Conservation (phyloP, 2,329 filamentous ascomycete species). For the Phyllosticta citriasiana region DNA sequence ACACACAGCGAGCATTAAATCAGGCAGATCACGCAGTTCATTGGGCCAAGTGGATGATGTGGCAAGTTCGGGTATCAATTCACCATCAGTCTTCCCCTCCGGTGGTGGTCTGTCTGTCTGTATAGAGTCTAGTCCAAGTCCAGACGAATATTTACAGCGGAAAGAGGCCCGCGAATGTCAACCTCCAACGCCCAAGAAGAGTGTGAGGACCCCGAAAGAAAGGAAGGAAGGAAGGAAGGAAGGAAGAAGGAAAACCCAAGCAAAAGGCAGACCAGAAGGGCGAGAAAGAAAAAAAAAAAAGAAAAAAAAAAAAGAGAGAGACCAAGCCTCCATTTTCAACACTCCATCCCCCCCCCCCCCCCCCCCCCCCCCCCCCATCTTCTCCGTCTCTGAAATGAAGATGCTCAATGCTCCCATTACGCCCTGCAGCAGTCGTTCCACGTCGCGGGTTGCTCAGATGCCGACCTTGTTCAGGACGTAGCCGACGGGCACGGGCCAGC, state of each 20-base stretch:
- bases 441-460: conserved; percentile 18
- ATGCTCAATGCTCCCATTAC: background rate
- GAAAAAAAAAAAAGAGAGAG: background rate
- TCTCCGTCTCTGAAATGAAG: background rate
- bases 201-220: background rate
- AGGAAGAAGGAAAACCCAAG: background rate
- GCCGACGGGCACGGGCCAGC: conserved; percentile 23
- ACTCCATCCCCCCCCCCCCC: background rate
- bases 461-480: conserved; percentile 19
- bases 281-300: background rate
- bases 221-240: background rate
- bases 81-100: background rate
- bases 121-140: background rate
- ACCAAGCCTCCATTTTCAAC: background rate
- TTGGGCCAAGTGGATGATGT: background rate
- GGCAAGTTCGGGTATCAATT: background rate
- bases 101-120: background rate
- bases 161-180: background rate
- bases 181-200: background rate
- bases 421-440: background rate
- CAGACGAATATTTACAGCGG: background rate
- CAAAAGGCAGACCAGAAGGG: background rate
- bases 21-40: background rate
- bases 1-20: too few relatives aligned
- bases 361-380: too few relatives aligned